Conservation (phyloP, 192 early-diverging fungal species). For the Rhizoclosmatium sp. region DNA sequence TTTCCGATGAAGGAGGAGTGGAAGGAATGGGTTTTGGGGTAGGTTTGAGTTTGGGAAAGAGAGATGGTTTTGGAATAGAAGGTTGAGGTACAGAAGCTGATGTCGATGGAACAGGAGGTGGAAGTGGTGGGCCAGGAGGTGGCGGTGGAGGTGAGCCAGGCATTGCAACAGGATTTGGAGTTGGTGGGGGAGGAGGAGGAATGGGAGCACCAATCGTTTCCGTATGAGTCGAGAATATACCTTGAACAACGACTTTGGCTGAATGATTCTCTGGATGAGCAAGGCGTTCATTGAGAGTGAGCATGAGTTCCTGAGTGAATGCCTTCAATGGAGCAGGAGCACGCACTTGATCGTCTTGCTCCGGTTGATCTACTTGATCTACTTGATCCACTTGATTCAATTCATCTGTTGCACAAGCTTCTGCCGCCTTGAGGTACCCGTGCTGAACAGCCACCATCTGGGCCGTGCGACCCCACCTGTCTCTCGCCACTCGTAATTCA, state of each 20-base stretch:
- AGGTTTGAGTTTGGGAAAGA: not conserved
- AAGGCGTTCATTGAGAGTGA: too few species aligned
- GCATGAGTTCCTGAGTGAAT: too few species aligned
- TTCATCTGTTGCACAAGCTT: too few species aligned
- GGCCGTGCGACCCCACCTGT: slow-evolving; percentile 20
- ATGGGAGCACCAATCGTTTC: not conserved
- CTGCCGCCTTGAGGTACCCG: slow-evolving; percentile 11
- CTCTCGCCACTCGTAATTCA: not conserved
- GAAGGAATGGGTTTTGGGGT: not conserved
- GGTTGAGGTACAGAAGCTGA: not conserved
- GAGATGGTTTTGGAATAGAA: not conserved
- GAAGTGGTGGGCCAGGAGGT: not conserved
- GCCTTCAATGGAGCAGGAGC: not conserved
- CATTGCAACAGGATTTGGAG: not conserved
- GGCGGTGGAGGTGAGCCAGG: not conserved
- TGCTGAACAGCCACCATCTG: slow-evolving; percentile 3
- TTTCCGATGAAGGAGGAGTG: not conserved
- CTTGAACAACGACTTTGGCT: not conserved
- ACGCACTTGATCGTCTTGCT: not conserved
- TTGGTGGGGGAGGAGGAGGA: not conserved
- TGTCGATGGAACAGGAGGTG: slow-evolving; percentile 1
- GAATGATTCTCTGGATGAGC: too few species aligned
- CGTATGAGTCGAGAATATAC: not conserved
- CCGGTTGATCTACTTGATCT: not conserved
- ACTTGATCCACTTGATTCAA: not conserved